Base-by-base conservation (phyloP, 2,329 filamentous ascomycete genomes). In the Cryphonectria japonica region DNA sequence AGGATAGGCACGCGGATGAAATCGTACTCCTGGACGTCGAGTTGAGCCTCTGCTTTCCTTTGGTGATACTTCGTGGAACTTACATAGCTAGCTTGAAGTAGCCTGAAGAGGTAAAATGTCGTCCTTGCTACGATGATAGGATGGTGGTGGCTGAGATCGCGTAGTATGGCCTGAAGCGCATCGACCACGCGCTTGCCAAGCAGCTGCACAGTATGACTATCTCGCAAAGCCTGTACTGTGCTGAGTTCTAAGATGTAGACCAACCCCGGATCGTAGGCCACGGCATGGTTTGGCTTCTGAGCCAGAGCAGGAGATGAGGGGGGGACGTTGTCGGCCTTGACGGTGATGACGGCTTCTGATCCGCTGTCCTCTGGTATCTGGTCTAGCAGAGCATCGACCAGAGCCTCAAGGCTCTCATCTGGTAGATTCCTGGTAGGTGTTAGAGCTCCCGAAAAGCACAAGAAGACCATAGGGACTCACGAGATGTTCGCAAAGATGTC, bases 191-290 rank as follows among this genome's bases (percentile, higher is more conserved):
- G 87, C 77, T 95, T 94, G 6, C 95, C 95, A 57, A 97, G 86
- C 8, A 85, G 82, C 72, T 89, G 86, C 41, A 96, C 86, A 0
- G 93, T 93, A 73, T 92, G 87, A 22, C 90, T 84, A 77, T 97
- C 92, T 69, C 93, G 88, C 13, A 97, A 85, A 9, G 93, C 91
- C 46, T 98, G 84, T 1, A 95, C 87, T 0, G 96, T 98, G 52
- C 93, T 93, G 72, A 98, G 87, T 78, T 99, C 96, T 14, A 99
- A 85, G n/a, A 97, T 88, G 77, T 97, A 99, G 0, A 97, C 91
- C 67, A 96, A 86, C 1, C 91, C 90, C 1, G 96, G 94, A 76
- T 98, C 94, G 77, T 99, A 99, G 16, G 86, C 84, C 3, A 91
- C 87, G 22, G 85, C 87, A 69, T 85, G 87, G 13, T 77, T 85